Evolutionary conservation across 1,284 basidiomycete species (phyloP).

Genomic region (Cutaneotrichosporon sp.): DNA sequence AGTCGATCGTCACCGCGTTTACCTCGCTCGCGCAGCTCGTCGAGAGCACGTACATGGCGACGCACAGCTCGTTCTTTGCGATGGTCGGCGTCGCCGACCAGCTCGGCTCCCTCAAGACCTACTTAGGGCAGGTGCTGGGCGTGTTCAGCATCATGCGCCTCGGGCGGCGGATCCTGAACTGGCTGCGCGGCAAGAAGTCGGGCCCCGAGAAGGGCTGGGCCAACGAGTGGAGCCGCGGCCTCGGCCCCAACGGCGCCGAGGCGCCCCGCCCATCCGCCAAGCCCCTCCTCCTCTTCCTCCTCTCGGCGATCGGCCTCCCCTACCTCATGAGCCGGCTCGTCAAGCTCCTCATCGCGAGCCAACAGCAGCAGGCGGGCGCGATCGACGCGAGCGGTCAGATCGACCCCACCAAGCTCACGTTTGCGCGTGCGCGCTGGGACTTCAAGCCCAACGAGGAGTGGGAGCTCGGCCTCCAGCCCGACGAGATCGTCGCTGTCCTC

Average conservation of each 20-base stretch:
- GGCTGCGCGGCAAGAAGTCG: constrained; percentile 60
- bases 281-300: constrained; percentile 89
- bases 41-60: constrained; percentile 98
- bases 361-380: constrained; percentile 38
- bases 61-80: constrained; percentile 96
- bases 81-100: constrained; percentile 99
- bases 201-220: constrained; percentile 46
- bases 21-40: constrained; percentile 96
- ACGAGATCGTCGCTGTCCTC: constrained; percentile 94
- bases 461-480: constrained; percentile 80
- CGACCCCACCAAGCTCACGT: constrained; percentile 67
- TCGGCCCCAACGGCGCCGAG: constrained; percentile 30
- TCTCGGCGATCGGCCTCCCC: constrained; percentile 92
- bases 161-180: constrained; percentile 54
- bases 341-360: constrained; percentile 72
- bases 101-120: constrained; percentile 85
- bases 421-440: constrained; percentile 81
- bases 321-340: constrained; percentile 93
- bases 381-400: constrained; percentile 38
- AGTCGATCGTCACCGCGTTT: constrained; percentile 94
- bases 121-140: constrained; percentile 89
- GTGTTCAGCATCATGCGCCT: constrained; percentile 86
- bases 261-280: constrained; percentile 75
- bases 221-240: constrained; percentile 49
- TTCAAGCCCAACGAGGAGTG: constrained; percentile 73